Conservation (phyloP, 2,329 filamentous ascomycete genomes). For the Apiospora pterosperma region DNA sequence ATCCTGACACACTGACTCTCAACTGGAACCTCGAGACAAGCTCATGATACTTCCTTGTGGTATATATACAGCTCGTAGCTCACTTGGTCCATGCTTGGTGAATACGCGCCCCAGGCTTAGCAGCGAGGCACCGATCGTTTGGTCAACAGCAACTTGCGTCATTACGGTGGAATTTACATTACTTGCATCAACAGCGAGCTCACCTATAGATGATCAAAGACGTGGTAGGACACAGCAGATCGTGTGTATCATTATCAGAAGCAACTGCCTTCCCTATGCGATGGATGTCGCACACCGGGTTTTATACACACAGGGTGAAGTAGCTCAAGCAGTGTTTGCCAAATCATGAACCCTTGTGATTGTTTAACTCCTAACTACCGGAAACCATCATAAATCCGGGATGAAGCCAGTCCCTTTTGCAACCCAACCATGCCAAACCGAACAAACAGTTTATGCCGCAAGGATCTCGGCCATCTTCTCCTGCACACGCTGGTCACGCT, state of each 20-base stretch:
- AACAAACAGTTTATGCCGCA: constrained; percentile 38
- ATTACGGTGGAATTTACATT: background rate
- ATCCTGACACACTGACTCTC: no score
- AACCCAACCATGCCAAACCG: constrained; percentile 2
- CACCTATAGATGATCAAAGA: background rate
- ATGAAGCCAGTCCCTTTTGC: constrained; percentile 4
- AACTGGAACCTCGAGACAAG: no score
- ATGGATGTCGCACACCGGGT: background rate
- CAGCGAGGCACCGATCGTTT: no score
- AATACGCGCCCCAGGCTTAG: no score
- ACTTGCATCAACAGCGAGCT: background rate
- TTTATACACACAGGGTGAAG: background rate
- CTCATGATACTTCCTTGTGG: no score
- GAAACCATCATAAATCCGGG: constrained; percentile 5
- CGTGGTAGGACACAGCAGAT: background rate
- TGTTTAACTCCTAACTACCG: constrained; percentile 5
- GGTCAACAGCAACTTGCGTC: no score
- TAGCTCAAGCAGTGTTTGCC: background rate
- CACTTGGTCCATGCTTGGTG: no score
- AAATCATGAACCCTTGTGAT: constrained; percentile 6
- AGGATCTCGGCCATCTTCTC: constrained; percentile 81
- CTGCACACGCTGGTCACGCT: constrained; percentile 83
- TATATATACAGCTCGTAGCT: no score
- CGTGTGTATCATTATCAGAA: constrained; percentile 3
- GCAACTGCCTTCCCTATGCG: background rate